Conservation (phyloP, 371 early-diverging fungal species). For the Mucor piriformis region DNA sequence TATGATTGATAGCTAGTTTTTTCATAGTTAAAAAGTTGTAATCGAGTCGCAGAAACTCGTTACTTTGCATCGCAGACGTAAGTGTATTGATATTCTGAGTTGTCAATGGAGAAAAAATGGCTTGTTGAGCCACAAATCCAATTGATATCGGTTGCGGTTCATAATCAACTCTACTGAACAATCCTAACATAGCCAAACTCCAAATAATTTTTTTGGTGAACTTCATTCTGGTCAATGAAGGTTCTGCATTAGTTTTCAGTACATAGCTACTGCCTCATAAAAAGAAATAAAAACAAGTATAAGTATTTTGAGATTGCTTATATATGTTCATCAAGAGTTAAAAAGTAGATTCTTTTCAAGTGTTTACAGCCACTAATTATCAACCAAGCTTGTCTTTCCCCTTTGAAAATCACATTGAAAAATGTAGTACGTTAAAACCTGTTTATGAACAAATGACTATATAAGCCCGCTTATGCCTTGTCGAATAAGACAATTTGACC, state of each 20-base stretch:
- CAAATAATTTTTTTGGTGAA: slow-evolving; percentile 10
- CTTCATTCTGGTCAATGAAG: slow-evolving; percentile 14
- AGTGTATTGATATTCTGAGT: slow-evolving; percentile 1
- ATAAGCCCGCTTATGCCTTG: too few relatives aligned
- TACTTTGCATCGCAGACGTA: background rate
- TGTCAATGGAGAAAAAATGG: slow-evolving; percentile 14
- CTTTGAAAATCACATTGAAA: too few relatives aligned
- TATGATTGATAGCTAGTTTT: background rate
- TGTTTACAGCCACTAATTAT: too few relatives aligned
- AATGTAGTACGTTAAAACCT: too few relatives aligned
- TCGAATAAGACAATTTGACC: too few relatives aligned
- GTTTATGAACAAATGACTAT: too few relatives aligned
- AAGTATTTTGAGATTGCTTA: too few relatives aligned
- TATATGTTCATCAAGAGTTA: too few relatives aligned
- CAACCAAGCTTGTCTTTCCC: too few relatives aligned
- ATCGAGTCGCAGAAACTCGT: background rate
- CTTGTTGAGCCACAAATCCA: slow-evolving; percentile 11
- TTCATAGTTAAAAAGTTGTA: background rate
- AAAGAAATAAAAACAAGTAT: too few relatives aligned
- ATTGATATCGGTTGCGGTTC: slow-evolving; percentile 12
- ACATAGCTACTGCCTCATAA: slow-evolving; percentile 10
- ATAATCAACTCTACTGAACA: slow-evolving; percentile 13
- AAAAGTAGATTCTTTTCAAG: too few relatives aligned
- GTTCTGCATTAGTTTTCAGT: slow-evolving; percentile 1
- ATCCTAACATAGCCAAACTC: slow-evolving; percentile 9